Evolutionary conservation across 192 early-diverging fungal species (phyloP), one percentile per base, ranked within the genome.

Genomic region (Coemansia sp.): DNA sequence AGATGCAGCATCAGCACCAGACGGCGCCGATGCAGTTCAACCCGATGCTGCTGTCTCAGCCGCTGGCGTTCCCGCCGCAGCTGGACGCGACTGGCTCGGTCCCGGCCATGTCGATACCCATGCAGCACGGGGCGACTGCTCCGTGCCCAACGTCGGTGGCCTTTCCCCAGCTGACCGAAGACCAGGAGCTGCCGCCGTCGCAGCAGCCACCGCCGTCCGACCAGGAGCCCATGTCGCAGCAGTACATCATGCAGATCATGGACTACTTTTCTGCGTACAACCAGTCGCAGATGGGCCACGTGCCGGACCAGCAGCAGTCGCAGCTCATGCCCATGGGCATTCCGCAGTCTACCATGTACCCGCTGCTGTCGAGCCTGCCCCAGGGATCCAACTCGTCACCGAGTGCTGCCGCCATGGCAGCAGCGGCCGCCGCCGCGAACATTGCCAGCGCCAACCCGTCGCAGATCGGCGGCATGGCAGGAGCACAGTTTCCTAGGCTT

Each of bases 171-270:
- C 67, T 70, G 13, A 37, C 43, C 31, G 67, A 70, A 22, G 60
- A 70, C 19, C 42, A 22, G 23, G 39, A 53, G 37, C 43, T 12
- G 4, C n/a, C n/a, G n/a, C n/a, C n/a, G n/a, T n/a, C n/a, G n/a
- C n/a, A n/a, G n/a, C n/a, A n/a, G n/a, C n/a, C n/a, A n/a, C n/a
- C n/a, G n/a, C n/a, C n/a, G n/a, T n/a, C n/a, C n/a, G 51, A 52
- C 20, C 10, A 44, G 7, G 57, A 62, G 21, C 54, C 49, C 31
- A 49, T 58, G 32, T 59, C 60, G 37, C 61, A 51, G 53, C 60
- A 72, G 48, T 58, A 60, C 29, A 30, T 72, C n/a, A 60, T 72
- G 56, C 68, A 72, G 56, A 41, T 72, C 48, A 72, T 72, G 30
- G 68, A 72, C 61, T 72, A 72, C 27, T 44, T 72, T 12, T 55